Conservation (phyloP, 371 early-diverging fungal genomes). For the Circinella minor region DNA sequence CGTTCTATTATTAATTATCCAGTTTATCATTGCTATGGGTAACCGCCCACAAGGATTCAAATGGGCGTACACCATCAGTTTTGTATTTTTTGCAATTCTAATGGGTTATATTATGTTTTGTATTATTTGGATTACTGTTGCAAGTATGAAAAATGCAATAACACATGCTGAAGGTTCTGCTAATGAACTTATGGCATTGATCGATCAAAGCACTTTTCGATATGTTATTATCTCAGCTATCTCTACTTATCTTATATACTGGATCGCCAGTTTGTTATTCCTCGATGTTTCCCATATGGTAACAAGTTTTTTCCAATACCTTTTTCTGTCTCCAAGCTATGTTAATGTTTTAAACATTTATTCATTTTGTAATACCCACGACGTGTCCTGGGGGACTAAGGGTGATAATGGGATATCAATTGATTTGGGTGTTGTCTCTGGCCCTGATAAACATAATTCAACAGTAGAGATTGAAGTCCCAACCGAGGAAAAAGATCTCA, state of each 20-base stretch:
- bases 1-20: conserved; percentile 60
- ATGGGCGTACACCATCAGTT: conserved; percentile 65
- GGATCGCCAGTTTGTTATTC: conserved; percentile 66
- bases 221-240: conserved; percentile 64
- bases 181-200: conserved; percentile 30
- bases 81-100: conserved; percentile 51
- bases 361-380: conserved; percentile 75
- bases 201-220: conserved; percentile 50
- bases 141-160: conserved; percentile 43
- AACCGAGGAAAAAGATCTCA: conserved; percentile 76
- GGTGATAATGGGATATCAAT: conserved; percentile 72
- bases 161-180: conserved; percentile 26
- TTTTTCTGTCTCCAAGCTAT: conserved; percentile 67
- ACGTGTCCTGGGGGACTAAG: conserved; percentile 93
- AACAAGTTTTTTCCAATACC: conserved; percentile 62
- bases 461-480: conserved; percentile 70
- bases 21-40: conserved; percentile 79
- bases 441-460: conserved; percentile 50
- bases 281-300: conserved; percentile 76
- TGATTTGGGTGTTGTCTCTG: conserved; percentile 70
- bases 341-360: conserved; percentile 70
- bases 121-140: conserved; percentile 54
- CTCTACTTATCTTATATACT: conserved; percentile 71
- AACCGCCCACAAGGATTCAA: conserved; percentile 84
- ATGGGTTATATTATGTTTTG: conserved; percentile 70